A percentile compares a stretch with the other conserved stretches of the same genome.
These are phyloP conservation scores for Aspergillus calidoustus DNA, from an alignment of 2,329 filamentous ascomycete species.

Conservation along the genomic window DNA sequence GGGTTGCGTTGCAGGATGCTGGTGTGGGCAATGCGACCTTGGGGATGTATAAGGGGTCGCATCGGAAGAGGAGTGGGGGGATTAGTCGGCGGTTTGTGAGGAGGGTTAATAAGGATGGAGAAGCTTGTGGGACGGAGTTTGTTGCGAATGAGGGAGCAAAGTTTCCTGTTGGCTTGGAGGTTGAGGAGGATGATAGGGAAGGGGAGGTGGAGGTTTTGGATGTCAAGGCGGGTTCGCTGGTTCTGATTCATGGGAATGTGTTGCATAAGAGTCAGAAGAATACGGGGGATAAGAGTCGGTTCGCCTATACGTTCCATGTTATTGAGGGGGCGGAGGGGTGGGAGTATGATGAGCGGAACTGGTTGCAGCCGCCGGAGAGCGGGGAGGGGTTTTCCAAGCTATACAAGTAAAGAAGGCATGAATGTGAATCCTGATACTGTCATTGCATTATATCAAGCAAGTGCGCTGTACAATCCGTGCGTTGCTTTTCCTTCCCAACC, in stretches of 20 bases:
- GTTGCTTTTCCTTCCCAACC: conserved; percentile 14
- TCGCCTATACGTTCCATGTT: conserved; percentile 97
- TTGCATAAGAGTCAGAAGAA: conserved; percentile 97
- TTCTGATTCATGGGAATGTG: conserved; percentile 93
- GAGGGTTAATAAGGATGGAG: conserved; percentile 10
- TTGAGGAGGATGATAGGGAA: conserved; percentile 43
- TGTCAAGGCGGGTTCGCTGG: conserved; percentile 87
- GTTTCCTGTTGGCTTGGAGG: conserved; percentile 64
- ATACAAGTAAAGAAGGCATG: conserved; percentile 31
- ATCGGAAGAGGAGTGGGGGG: conserved; percentile 63
- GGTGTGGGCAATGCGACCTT: conserved; percentile 85
- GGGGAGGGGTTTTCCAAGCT: conserved; percentile 80
- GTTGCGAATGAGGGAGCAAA: conserved; percentile 67
- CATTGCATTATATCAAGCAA: conserved; percentile 6
- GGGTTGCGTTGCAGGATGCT: conserved; percentile 95
- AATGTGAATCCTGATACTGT: background rate
- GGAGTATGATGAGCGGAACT: conserved; percentile 84
- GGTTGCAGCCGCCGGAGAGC: conserved; percentile 81
- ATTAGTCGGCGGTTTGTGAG: conserved; percentile 78
- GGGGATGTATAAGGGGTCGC: conserved; percentile 82
- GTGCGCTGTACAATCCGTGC: conserved; percentile 12
- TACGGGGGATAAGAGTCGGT: conserved; percentile 79
- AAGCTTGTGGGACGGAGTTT: conserved; percentile 66
- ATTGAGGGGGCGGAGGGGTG: conserved; percentile 76
- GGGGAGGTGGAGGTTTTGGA: conserved; percentile 70